phyloP scores from a whole-genome alignment of 2,329 filamentous ascomycete species.

The Cladosporium sp. region DNA sequence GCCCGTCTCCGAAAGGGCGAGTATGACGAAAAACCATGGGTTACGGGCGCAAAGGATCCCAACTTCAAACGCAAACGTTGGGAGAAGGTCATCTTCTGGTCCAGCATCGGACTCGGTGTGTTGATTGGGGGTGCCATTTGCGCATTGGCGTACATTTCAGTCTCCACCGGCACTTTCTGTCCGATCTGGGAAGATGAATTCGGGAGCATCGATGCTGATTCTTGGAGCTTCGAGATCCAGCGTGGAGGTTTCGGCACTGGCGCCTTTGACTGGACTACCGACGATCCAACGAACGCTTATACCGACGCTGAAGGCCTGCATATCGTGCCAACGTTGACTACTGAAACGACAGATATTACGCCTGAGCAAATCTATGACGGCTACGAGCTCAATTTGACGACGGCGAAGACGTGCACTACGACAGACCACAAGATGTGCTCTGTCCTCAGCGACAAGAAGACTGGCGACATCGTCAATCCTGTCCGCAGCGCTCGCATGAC shows the following conservation, averaged over 20 bases:
- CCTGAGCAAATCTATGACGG: conserved; percentile 11
- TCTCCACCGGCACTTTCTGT: conserved; percentile 68
- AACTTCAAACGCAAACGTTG: conserved; percentile 38
- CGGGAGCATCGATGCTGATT: conserved; percentile 46
- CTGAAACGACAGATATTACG: conserved; percentile 55
- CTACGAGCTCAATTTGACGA: conserved; percentile 52
- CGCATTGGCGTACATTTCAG: conserved; percentile 63
- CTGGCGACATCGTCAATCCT: conserved; percentile 66
- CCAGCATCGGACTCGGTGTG: conserved; percentile 62
- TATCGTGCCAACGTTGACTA: conserved; percentile 66
- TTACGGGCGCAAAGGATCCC: conserved; percentile 9
- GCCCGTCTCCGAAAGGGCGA: conserved; percentile 11
- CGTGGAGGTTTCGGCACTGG: conserved; percentile 69
- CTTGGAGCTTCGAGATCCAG: conserved; percentile 68
- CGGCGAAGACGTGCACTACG: conserved; percentile 61
- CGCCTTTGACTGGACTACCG: conserved; percentile 69
- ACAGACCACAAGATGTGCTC: conserved; percentile 54
- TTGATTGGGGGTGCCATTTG: conserved; percentile 61
- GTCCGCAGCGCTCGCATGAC: conserved; percentile 69
- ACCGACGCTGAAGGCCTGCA: conserved; percentile 59
- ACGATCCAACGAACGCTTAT: conserved; percentile 63
- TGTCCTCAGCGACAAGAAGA: conserved; percentile 64
- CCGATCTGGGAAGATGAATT: conserved; percentile 60
- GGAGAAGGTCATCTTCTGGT: conserved; percentile 68
- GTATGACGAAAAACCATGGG: conserved; percentile 12